These are phyloP conservation scores for Chamaecrista fasciculata DNA, from an alignment of 306 rosid species.

Conservation along the genomic window DNA sequence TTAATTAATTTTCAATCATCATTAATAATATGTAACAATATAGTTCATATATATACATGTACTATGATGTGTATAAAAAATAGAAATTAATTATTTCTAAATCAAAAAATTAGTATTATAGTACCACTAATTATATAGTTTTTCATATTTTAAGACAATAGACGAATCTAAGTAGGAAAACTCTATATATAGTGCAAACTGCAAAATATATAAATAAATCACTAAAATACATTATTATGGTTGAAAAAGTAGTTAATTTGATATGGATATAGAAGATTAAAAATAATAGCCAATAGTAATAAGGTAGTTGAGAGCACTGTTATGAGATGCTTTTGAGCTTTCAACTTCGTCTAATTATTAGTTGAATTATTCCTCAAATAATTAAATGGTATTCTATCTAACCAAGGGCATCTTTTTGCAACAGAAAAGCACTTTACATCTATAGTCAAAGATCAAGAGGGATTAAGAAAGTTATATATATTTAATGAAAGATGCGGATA, in stretches of 20 bases:
- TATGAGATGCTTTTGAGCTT: slow-evolving; percentile 11
- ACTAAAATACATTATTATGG: too few relatives aligned
- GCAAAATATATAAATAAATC: too few relatives aligned
- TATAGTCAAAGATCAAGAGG: slow-evolving; percentile 30
- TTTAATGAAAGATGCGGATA: not conserved
- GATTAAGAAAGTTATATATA: slow-evolving; percentile 14
- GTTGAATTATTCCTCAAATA: not conserved
- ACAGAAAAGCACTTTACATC: slow-evolving; percentile 2
- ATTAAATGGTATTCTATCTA: not conserved
- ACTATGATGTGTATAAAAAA: too few relatives aligned
- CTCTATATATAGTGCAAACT: too few relatives aligned
- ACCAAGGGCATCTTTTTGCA: slow-evolving; percentile 27
- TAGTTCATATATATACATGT: too few relatives aligned
- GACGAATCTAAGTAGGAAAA: slow-evolving; percentile 2
- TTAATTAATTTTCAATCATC: too few relatives aligned
- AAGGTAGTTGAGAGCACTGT: not conserved
- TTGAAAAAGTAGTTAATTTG: not conserved
- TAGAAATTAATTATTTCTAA: not conserved
- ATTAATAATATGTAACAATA: too few relatives aligned
- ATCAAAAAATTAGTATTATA: not conserved
- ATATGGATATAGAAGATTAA: not conserved
- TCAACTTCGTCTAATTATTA: slow-evolving; percentile 15
- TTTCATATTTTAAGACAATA: not conserved
- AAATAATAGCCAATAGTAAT: not conserved
- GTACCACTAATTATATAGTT: not conserved